Percentiles rank a stretch among this genome's conserved stretches.
Conservation (phyloP, 345 rosid genomes). For the Heritiera fomes region DNA sequence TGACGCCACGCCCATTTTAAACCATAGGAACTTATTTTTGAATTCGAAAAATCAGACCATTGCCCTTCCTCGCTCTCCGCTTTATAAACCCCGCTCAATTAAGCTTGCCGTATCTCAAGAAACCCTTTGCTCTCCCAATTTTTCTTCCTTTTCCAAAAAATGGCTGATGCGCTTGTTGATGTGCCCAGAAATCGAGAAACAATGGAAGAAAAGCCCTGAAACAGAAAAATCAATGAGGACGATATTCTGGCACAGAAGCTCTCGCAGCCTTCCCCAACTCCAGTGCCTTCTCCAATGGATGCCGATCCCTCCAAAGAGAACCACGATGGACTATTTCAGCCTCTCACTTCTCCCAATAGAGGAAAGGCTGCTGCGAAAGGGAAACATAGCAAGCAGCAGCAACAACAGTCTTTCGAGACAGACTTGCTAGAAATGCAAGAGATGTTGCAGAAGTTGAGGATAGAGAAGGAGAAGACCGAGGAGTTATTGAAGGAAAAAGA, state of each 20-base stretch:
- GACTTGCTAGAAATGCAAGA: slow-evolving; percentile 74
- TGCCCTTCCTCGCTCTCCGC: background rate
- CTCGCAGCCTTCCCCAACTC: slow-evolving; percentile 23
- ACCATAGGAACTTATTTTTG: slow-evolving; percentile 25
- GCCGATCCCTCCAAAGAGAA: slow-evolving; percentile 44
- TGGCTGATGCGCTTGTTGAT: slow-evolving; percentile 40
- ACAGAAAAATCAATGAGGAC: slow-evolving; percentile 54
- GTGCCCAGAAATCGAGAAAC: slow-evolving; percentile 49
- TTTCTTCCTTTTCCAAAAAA: slow-evolving; percentile 11
- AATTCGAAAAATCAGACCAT: slow-evolving; percentile 49
- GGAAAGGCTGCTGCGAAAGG: slow-evolving; percentile 36
- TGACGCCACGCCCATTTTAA: slow-evolving; percentile 20
- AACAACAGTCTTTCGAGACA: slow-evolving; percentile 47
- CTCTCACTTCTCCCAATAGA: slow-evolving; percentile 44
- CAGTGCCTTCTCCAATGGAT: slow-evolving; percentile 21
- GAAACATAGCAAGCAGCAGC: slow-evolving; percentile 33
- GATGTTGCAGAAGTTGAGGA: slow-evolving; percentile 63
- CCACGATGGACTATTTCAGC: slow-evolving; percentile 41
- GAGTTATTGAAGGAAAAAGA: slow-evolving; percentile 75
- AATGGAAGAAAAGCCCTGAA: slow-evolving; percentile 65
- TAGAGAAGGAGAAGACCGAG: slow-evolving; percentile 83
- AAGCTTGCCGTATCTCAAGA: background rate
- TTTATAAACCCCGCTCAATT: background rate
- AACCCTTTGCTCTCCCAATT: background rate
- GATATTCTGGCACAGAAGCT: slow-evolving; percentile 47